Conservation (phyloP, 352 stramenopile genomes). For the Phytopythium montanum region DNA sequence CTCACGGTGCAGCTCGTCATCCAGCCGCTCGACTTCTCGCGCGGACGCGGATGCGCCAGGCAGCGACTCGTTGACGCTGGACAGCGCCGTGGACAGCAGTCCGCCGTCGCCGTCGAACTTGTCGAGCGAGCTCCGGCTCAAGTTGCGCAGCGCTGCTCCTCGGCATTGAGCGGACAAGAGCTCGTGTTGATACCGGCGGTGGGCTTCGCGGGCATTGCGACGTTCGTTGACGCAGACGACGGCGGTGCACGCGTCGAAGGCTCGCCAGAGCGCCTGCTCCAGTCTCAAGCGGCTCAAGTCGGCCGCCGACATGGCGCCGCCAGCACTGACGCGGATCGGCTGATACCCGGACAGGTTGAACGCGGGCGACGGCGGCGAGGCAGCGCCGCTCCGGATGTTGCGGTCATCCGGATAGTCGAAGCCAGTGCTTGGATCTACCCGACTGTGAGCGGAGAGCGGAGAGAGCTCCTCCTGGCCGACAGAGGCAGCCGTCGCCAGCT, state of each 20-base stretch:
- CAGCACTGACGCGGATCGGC: neutral
- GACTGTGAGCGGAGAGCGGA: constrained; percentile 5
- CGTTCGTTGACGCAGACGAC: constrained; percentile 61
- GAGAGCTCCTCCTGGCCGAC: neutral
- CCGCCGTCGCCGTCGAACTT: constrained; percentile 22
- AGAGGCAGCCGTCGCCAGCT: constrained; percentile 18
- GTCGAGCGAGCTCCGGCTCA: constrained; percentile 36
- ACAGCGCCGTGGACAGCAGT: constrained; percentile 13
- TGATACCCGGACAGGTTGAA: neutral
- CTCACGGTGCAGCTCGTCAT: constrained; percentile 53
- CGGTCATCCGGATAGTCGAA: constrained; percentile 9
- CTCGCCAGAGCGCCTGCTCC: constrained; percentile 69
- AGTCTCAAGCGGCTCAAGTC: constrained; percentile 48
- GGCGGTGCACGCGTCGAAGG: constrained; percentile 69
- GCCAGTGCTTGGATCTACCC: constrained; percentile 29
- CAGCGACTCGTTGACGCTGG: constrained; percentile 54
- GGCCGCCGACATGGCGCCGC: constrained; percentile 23
- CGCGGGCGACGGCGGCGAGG: neutral
- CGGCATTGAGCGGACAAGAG: constrained; percentile 44
- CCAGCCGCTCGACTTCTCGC: constrained; percentile 49
- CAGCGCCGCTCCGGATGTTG: constrained; percentile 3
- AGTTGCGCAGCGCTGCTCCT: constrained; percentile 46
- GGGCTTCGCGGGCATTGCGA: constrained; percentile 44
- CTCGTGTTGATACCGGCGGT: constrained; percentile 57
- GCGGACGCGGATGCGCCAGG: constrained; percentile 46